Base-by-base conservation (phyloP, 345 rosid species). In the Eucalyptus erythrocorys region DNA sequence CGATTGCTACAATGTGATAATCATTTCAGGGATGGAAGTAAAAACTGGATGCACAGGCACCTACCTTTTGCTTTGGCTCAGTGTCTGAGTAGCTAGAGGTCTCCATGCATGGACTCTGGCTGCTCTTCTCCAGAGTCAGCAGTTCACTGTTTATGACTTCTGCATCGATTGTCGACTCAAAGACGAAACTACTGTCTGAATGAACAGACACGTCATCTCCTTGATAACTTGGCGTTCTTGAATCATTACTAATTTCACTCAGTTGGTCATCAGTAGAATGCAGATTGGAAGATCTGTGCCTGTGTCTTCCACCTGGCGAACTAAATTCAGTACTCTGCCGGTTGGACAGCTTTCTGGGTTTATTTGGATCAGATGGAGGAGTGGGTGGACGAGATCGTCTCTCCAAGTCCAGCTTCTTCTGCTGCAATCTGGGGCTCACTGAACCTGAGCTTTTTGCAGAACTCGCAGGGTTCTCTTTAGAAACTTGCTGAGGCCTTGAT, bases 381-480 rank as follows among this genome's bases (percentile, higher is more conserved):
- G 98, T 94, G 49, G 99, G 99, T 47, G 99, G 97, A 53, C 98
- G 94, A 87, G 98, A 95, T 79, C 92, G 95, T 91, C 92, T 95
- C 90, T 96, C 97, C 64, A 91, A 86, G 87, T 96, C 98, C 86
- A 91, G 89, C 90, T 94, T 97, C 93, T 92, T 96, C 91, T 93
- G 99, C 91, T 93, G 98, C 92, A 95, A 89, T 89, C 98, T 95
- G 53, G 97, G 98, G 93, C 97, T 96, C 71, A 94, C 92, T 81
- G 97, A 94, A 61, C 97, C 96, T 22, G 95, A 93, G 90, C 89
- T 91, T 94, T 93, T 96, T 51, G 89, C 88, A 50, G 93, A 85
- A 89, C 91, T 91, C 45, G 57, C 10, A 17, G 91, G 87, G 88
- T 88, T 92, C 89, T 95, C 98, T 93, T 92, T 96, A 21, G 92